A percentile compares a stretch with the other conserved stretches of the same genome.
phyloP scores from a whole-genome alignment of 139 green algal genomes.

The Tetraselmis chui region DNA sequence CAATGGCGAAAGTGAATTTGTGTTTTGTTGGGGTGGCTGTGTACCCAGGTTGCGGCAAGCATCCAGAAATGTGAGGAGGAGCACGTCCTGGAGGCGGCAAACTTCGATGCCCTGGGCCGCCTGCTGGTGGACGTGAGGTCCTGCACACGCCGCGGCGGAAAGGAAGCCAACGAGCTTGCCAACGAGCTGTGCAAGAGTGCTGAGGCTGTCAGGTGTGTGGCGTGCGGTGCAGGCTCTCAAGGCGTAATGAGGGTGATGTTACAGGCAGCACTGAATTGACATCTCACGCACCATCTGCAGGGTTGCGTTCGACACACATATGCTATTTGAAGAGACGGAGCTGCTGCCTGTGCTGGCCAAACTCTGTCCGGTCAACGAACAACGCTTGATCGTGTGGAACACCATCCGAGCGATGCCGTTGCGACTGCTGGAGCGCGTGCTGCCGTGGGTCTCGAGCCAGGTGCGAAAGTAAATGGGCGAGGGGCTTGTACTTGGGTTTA shows the following conservation, averaged over 20 bases:
- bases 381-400: conserved; percentile 82
- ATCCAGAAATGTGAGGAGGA: conserved; percentile 50
- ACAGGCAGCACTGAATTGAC: too few relatives aligned
- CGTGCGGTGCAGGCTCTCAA: too few relatives aligned
- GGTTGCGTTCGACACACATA: conserved; percentile 22
- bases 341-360: conserved; percentile 72
- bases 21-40: too few relatives aligned
- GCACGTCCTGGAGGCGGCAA: conserved; percentile 51
- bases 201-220: not conserved
- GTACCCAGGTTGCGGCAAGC: not conserved
- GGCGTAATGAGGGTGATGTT: too few relatives aligned
- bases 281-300: too few relatives aligned
- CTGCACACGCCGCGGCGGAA: conserved; percentile 42
- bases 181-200: conserved; percentile 6
- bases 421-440: conserved; percentile 83
- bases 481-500: too few relatives aligned
- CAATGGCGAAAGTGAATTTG: too few relatives aligned
- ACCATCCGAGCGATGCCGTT: conserved; percentile 88
- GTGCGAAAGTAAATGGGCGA: too few relatives aligned
- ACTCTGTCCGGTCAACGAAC: conserved; percentile 55
- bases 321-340: conserved; percentile 27
- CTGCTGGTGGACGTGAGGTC: conserved; percentile 69
- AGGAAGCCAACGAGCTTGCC: conserved; percentile 7
- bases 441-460: conserved; percentile 72
- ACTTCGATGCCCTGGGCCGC: conserved; percentile 69